phyloP scores from a whole-genome alignment of 2,329 filamentous ascomycete genomes.

The Apiospora kogelbergensis region DNA sequence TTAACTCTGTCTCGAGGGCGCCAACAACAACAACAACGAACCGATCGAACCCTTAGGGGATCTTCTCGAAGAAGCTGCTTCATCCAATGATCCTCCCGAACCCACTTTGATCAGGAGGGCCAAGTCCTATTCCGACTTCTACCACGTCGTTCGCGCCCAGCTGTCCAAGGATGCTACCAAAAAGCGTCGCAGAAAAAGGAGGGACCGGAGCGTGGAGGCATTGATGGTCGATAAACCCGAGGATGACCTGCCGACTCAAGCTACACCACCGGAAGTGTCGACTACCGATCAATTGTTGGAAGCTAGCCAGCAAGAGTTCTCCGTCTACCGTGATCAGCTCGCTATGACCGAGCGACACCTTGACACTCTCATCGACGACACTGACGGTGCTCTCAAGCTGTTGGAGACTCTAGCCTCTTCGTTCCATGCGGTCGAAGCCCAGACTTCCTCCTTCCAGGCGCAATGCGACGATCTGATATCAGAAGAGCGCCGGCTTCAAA shows the following conservation, averaged over 20 bases:
- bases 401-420: conserved; percentile 79
- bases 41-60: conserved; percentile 56
- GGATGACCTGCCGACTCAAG: conserved; percentile 18
- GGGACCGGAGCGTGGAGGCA: conserved; percentile 50
- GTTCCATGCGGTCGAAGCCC: conserved; percentile 82
- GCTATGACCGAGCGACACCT: conserved; percentile 80
- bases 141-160: conserved; percentile 60
- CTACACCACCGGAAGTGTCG: conserved; percentile 46
- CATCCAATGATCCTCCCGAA: conserved; percentile 61
- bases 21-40: conserved; percentile 52
- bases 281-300: conserved; percentile 71
- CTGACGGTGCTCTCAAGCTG: conserved; percentile 71
- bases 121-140: conserved; percentile 78
- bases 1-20: conserved; percentile 43
- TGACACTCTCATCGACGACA: conserved; percentile 74
- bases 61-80: conserved; percentile 56
- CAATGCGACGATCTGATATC: conserved; percentile 86
- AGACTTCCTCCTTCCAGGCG: conserved; percentile 89
- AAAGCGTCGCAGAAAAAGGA: conserved; percentile 39
- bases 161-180: conserved; percentile 49
- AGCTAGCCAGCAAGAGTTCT: conserved; percentile 81
- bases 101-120: conserved; percentile 65
- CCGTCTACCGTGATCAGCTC: conserved; percentile 81
- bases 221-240: conserved; percentile 39
- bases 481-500: conserved; percentile 77